phyloP scores from a whole-genome alignment of 345 rosid species.

The Eucalyptus erythrocorys region DNA sequence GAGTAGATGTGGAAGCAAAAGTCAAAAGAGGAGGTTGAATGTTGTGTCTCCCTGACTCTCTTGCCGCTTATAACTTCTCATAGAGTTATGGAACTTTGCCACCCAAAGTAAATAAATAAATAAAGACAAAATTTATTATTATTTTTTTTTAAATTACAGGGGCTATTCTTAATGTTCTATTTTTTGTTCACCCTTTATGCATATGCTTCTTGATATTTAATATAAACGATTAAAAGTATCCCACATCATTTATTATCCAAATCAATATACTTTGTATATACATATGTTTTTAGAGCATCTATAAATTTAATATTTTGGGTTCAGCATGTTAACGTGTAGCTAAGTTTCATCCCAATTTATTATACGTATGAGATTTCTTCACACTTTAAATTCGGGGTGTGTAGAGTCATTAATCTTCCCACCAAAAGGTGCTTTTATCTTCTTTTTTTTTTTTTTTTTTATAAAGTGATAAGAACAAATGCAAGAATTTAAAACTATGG shows the following conservation, averaged over 20 bases:
- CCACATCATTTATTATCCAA: background rate
- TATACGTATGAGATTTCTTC: background rate
- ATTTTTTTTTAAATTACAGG: background rate
- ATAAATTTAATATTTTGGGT: background rate
- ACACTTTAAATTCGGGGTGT: background rate
- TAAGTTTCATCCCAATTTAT: background rate
- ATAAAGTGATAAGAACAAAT: background rate
- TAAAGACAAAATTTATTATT: background rate
- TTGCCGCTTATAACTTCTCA: background rate
- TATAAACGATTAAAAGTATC: background rate
- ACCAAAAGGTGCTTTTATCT: background rate
- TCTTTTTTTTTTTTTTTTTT: rapidly evolving
- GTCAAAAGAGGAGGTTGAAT: slow-evolving; percentile 6
- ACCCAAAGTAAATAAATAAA: background rate
- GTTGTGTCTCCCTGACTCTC: background rate
- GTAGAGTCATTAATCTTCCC: background rate
- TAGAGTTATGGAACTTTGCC: background rate
- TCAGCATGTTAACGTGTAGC: background rate
- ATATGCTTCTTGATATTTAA: background rate
- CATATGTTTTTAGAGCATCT: background rate
- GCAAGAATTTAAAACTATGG: background rate
- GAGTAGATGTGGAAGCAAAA: slow-evolving; percentile 7
- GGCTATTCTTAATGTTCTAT: background rate
- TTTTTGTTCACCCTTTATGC: background rate
- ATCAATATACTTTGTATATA: background rate